Evolutionary conservation across 1,284 basidiomycete species (phyloP).

Genomic region (Trametes polyzona): DNA sequence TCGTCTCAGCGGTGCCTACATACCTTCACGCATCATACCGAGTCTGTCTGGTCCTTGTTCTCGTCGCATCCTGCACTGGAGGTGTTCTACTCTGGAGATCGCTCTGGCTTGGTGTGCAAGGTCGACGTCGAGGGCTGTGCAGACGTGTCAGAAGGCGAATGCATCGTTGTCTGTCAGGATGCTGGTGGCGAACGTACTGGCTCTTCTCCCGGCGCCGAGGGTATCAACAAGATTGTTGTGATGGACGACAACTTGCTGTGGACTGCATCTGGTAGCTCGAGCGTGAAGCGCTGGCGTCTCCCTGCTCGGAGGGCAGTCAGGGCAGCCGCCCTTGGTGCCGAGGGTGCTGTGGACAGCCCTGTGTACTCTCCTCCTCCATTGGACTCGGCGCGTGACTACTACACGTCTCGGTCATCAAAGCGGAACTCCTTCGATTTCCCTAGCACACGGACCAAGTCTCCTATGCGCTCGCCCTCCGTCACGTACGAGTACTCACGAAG

Average conservation of each 20-base stretch:
- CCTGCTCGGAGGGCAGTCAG: conserved; percentile 50
- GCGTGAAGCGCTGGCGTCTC: conserved; percentile 81
- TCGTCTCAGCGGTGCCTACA: conserved; percentile 88
- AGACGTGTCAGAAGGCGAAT: conserved; percentile 88
- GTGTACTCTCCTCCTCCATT: conserved; percentile 21
- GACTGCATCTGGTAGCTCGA: conserved; percentile 87
- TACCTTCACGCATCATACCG: conserved; percentile 95
- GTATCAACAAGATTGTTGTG: conserved; percentile 84
- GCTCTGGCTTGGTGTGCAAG: conserved; percentile 86
- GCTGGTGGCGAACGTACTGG: conserved; percentile 27
- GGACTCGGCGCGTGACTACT: conserved; percentile 25
- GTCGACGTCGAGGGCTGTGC: conserved; percentile 85
- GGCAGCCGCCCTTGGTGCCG: conserved; percentile 32
- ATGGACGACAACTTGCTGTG: conserved; percentile 89
- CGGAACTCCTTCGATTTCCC: conserved; percentile 28
- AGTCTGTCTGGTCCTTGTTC: conserved; percentile 93
- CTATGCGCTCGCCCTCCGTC: conserved; percentile 12
- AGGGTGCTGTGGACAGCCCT: conserved; percentile 35
- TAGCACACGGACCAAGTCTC: conserved; percentile 17
- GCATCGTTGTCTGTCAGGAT: conserved; percentile 83
- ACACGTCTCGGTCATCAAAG: conserved; percentile 26
- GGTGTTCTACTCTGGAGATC: conserved; percentile 95
- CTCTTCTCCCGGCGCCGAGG: conserved; percentile 50
- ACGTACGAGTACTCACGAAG: conserved; percentile 17
- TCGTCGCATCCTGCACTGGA: conserved; percentile 89